Evolutionary conservation across 768 basidiomycete species (phyloP).

Genomic region (Asterophora lycoperdoides): DNA sequence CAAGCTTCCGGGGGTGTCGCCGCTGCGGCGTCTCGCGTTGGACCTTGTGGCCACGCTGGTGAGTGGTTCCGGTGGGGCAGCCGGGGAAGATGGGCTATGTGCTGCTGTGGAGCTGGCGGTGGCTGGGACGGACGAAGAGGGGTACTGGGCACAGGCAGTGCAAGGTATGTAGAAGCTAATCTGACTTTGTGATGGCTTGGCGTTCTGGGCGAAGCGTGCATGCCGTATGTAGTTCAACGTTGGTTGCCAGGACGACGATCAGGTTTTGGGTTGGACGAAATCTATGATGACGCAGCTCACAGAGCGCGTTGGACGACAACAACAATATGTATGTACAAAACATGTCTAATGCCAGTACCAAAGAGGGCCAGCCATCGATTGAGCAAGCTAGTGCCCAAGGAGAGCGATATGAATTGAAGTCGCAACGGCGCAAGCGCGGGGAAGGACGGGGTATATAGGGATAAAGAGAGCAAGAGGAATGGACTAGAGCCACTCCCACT

Average conservation of each 20-base stretch:
- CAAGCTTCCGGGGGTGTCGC: conserved; percentile 47
- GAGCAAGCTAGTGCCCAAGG: conserved; percentile 25
- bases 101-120: conserved; percentile 35
- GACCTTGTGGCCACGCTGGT: conserved; percentile 49
- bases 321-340: conserved; percentile 10
- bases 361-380: no score
- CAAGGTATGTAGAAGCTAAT: no score
- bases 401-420: neutral
- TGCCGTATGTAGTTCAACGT: no score
- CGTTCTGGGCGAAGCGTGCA: no score
- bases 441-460: conserved; percentile 18
- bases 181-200: no score
- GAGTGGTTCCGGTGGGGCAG: conserved; percentile 11
- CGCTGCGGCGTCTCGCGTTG: conserved; percentile 54
- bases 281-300: conserved; percentile 2
- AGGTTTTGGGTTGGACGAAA: no score
- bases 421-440: conserved; percentile 24
- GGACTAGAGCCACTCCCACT: conserved; percentile 47
- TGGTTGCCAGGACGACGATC: neutral
- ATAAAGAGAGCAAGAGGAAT: conserved; percentile 11
- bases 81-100: conserved; percentile 7
- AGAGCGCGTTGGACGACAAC: conserved; percentile 15
- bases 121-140: conserved; percentile 29
- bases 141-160: conserved; percentile 36
- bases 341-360: conserved; percentile 34